Evolutionary conservation across 345 rosid species (phyloP).

Genomic region (Nephelium lappaceum): DNA sequence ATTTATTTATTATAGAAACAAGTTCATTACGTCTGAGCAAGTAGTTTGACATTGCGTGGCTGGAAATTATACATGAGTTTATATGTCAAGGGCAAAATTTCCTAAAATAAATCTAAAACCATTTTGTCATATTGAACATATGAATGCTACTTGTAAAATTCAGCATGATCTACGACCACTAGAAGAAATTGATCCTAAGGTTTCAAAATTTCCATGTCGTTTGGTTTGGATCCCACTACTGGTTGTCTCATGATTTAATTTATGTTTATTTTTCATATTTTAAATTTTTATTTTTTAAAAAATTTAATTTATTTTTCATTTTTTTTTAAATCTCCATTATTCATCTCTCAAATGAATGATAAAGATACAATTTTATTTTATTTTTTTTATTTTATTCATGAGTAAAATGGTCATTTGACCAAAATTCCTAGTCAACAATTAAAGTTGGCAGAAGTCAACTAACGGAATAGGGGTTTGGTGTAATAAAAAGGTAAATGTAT

Average conservation of each 20-base stretch:
- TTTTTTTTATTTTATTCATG: too few relatives aligned
- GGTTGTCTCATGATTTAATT: conserved; percentile 77
- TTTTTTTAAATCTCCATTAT: too few relatives aligned
- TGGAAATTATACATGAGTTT: conserved; percentile 16
- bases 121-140: conserved; percentile 48
- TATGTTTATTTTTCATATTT: too few relatives aligned
- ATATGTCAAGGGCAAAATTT: conserved; percentile 39
- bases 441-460: too few relatives aligned
- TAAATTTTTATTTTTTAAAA: too few relatives aligned
- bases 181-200: conserved; percentile 64
- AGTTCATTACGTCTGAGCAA: conserved; percentile 25
- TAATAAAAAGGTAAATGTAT: too few relatives aligned
- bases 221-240: conserved; percentile 93
- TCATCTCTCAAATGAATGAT: too few relatives aligned
- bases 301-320: too few relatives aligned
- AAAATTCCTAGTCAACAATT: too few relatives aligned
- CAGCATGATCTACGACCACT: conserved; percentile 82
- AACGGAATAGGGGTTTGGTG: too few relatives aligned
- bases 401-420: too few relatives aligned
- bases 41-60: conserved; percentile 31
- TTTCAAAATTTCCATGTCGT: conserved; percentile 84
- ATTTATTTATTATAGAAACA: conserved; percentile 12
- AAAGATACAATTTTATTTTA: too few relatives aligned
- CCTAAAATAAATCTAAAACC: conserved; percentile 45
- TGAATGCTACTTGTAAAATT: conserved; percentile 32